Evolutionary conservation across 345 rosid species (phyloP).

Genomic region (Kandelia obovata): DNA sequence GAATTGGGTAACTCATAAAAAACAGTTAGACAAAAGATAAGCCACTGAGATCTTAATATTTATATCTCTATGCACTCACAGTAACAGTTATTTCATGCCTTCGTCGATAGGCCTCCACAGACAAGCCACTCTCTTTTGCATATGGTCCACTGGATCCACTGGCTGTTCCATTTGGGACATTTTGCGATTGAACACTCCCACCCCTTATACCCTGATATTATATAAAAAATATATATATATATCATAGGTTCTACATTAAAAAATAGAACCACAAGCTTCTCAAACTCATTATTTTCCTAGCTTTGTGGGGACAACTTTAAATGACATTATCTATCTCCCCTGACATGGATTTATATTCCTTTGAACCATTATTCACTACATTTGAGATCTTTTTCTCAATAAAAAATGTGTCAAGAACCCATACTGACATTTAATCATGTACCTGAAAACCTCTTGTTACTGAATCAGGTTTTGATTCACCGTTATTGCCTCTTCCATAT

Average conservation of each 20-base stretch:
- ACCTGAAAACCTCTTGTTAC: constrained; percentile 54
- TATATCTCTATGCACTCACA: constrained; percentile 44
- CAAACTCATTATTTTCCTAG: no score
- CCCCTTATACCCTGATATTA: constrained; percentile 33
- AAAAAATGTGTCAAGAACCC: not conserved
- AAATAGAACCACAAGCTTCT: no score
- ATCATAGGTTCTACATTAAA: not conserved
- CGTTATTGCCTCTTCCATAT: constrained; percentile 38
- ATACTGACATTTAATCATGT: not conserved
- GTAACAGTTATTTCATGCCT: constrained; percentile 78
- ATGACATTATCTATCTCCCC: no score
- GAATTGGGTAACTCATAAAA: no score
- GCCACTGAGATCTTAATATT: not conserved
- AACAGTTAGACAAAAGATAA: no score
- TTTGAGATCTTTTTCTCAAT: not conserved
- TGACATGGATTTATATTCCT: no score
- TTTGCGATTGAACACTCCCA: constrained; percentile 35
- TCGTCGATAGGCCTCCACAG: constrained; percentile 68
- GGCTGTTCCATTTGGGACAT: constrained; percentile 41
- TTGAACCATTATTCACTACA: no score
- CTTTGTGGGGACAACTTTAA: no score
- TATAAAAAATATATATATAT: not conserved
- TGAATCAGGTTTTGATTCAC: constrained; percentile 39
- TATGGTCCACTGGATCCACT: constrained; percentile 40
- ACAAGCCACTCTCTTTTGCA: constrained; percentile 40